phyloP scores from a whole-genome alignment of 768 basidiomycete genomes.

The Kwoniella sp. region DNA sequence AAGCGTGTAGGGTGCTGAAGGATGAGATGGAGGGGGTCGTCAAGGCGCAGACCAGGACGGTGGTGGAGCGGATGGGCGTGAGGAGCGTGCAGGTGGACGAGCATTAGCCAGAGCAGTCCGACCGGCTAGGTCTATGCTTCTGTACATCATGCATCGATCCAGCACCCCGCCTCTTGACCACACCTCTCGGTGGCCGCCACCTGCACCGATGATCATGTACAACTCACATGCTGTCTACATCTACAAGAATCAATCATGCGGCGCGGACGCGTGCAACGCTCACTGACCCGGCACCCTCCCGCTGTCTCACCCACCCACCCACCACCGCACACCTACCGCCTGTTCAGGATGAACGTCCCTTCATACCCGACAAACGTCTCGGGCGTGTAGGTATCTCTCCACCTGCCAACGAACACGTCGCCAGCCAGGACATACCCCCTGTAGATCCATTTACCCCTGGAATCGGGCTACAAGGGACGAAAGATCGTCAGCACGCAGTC shows the following conservation, averaged over 20 bases:
- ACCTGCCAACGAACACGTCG: slow-evolving; percentile 47
- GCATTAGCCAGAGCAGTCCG: too few species aligned
- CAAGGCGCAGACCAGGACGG: slow-evolving; percentile 58
- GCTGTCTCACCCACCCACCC: too few species aligned
- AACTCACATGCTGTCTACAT: neutral
- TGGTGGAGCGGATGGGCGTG: slow-evolving; percentile 62
- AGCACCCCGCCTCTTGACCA: too few species aligned
- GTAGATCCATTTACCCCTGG: slow-evolving; percentile 47
- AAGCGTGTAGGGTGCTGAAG: slow-evolving; percentile 72
- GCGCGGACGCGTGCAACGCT: too few species aligned
- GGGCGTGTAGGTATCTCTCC: slow-evolving; percentile 50
- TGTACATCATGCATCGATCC: too few species aligned
- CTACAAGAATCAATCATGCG: too few species aligned
- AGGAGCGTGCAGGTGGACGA: slow-evolving; percentile 23
- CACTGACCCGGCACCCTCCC: too few species aligned
- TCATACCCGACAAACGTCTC: slow-evolving; percentile 56
- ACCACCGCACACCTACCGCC: slow-evolving; percentile 13
- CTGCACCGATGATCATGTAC: too few species aligned
- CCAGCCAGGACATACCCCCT: slow-evolving; percentile 48
- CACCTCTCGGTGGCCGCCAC: too few species aligned
- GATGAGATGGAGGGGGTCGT: slow-evolving; percentile 76
- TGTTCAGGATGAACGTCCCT: slow-evolving; percentile 50
- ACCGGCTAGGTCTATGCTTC: too few species aligned
- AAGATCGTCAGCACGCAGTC: too few species aligned
- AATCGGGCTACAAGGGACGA: slow-evolving; percentile 43